Conservation (phyloP, 352 stramenopile species). For the Phytophthora syringae region DNA sequence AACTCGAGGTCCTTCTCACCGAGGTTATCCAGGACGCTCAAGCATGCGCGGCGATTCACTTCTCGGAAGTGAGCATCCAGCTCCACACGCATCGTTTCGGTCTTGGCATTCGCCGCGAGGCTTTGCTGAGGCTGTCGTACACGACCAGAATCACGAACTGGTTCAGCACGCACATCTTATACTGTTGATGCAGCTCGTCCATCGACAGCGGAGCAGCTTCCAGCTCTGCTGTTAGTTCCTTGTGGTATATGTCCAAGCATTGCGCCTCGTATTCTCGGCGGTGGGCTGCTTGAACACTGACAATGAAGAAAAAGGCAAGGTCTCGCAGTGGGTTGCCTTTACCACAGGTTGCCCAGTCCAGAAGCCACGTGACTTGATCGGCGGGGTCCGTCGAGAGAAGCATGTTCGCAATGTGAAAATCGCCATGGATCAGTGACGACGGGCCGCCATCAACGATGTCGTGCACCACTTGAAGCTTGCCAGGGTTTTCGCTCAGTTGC, state of each 20-base stretch:
- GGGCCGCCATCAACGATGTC: slow-evolving; percentile 57
- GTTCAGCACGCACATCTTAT: slow-evolving; percentile 76
- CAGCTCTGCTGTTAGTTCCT: slow-evolving; percentile 32
- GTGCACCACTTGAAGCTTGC: slow-evolving; percentile 53
- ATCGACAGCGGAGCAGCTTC: slow-evolving; percentile 32
- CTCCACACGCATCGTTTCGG: slow-evolving; percentile 61
- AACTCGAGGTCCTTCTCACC: slow-evolving; percentile 35
- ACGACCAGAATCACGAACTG: slow-evolving; percentile 86
- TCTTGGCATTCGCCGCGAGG: slow-evolving; percentile 75
- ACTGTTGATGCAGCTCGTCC: slow-evolving; percentile 55
- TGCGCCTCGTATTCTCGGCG: slow-evolving; percentile 46
- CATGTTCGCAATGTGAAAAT: slow-evolving; percentile 86
- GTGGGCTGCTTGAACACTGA: slow-evolving; percentile 63
- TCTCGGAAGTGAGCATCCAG: slow-evolving; percentile 73
- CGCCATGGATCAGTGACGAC: slow-evolving; percentile 75
- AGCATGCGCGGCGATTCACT: slow-evolving; percentile 71
- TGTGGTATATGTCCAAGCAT: slow-evolving; percentile 53
- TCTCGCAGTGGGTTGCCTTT: slow-evolving; percentile 79
- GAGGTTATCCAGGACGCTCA: slow-evolving; percentile 70
- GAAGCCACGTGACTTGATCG: slow-evolving; percentile 57
- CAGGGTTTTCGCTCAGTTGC: slow-evolving; percentile 45
- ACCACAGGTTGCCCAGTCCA: slow-evolving; percentile 86
- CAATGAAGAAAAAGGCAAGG: slow-evolving; percentile 85
- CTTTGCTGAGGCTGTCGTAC: slow-evolving; percentile 83
- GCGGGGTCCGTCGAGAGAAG: slow-evolving; percentile 46